Percentiles rank a stretch among this genome's conserved stretches.
Conservation (phyloP, 495 filamentous ascomycete species). For the Cudoniella acicularis region DNA sequence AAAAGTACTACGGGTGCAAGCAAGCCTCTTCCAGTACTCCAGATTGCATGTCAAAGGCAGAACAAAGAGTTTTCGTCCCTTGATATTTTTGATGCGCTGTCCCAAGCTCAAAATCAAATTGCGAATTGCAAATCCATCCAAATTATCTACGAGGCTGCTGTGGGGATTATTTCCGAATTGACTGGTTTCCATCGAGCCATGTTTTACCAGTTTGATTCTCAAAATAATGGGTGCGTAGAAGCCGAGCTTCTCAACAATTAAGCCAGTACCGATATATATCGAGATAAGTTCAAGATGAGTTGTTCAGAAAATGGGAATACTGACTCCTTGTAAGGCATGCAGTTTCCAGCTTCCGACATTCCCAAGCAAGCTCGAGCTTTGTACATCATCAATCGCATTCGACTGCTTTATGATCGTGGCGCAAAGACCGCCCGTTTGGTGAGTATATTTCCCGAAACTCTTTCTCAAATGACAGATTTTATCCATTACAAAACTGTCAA, state of each 20-base stretch:
- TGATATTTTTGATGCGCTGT: conserved; percentile 15
- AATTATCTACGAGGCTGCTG: conserved; percentile 10
- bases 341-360: conserved; percentile 17
- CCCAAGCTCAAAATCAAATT: conserved; percentile 15
- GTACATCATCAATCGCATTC: conserved; percentile 13
- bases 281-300: background rate
- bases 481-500: conserved; percentile 39
- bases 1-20: conserved; percentile 3
- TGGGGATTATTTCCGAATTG: conserved; percentile 16
- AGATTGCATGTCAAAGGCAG: conserved; percentile 4
- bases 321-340: background rate
- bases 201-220: conserved; percentile 17
- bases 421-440: conserved; percentile 67
- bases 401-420: conserved; percentile 15
- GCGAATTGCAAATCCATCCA: background rate
- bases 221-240: conserved; percentile 4
- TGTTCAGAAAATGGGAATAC: background rate
- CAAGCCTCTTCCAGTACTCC: conserved; percentile 9
- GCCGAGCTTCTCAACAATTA: conserved; percentile 9
- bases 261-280: conserved; percentile 3
- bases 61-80: conserved; percentile 4
- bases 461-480: background rate
- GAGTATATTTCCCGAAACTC: conserved; percentile 52
- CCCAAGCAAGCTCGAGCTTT: conserved; percentile 20
- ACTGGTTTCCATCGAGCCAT: conserved; percentile 17